Conservation (phyloP, 345 rosid species). For the Viola odorata region DNA sequence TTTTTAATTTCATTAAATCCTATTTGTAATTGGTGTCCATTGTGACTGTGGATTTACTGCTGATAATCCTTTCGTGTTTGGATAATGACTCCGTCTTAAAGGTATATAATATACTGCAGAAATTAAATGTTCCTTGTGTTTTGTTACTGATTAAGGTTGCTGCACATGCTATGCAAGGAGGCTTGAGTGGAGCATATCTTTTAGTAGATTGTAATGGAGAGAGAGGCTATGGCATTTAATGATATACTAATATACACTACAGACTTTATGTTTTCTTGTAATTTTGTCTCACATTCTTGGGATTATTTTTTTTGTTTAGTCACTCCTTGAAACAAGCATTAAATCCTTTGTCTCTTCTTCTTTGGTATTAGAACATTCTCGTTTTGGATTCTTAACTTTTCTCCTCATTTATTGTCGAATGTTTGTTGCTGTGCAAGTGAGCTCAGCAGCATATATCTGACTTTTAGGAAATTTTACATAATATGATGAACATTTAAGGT, state of each 20-base stretch:
- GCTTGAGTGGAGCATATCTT: not conserved
- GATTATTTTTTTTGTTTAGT: no score
- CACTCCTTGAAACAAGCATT: not conserved
- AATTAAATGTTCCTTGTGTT: no score
- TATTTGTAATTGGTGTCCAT: not conserved
- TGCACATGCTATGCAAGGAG: no score
- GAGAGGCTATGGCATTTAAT: not conserved
- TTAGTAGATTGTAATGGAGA: not conserved
- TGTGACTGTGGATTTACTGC: not conserved
- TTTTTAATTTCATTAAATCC: not conserved
- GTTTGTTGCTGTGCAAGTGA: not conserved
- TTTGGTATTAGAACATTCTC: not conserved
- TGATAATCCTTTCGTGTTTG: not conserved
- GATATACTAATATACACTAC: no score
- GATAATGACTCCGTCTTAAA: not conserved
- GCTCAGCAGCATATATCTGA: not conserved
- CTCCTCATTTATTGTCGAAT: not conserved
- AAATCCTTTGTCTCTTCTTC: not conserved
- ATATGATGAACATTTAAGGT: not conserved
- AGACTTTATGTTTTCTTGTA: not conserved
- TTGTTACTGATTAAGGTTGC: no score
- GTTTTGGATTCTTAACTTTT: not conserved
- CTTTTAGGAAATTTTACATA: not conserved
- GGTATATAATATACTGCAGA: not conserved
- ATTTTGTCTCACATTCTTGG: not conserved